These are phyloP conservation scores for Magnusiomyces magnusii DNA, from an alignment of 1,139 yeast species.

Conservation along the genomic window DNA sequence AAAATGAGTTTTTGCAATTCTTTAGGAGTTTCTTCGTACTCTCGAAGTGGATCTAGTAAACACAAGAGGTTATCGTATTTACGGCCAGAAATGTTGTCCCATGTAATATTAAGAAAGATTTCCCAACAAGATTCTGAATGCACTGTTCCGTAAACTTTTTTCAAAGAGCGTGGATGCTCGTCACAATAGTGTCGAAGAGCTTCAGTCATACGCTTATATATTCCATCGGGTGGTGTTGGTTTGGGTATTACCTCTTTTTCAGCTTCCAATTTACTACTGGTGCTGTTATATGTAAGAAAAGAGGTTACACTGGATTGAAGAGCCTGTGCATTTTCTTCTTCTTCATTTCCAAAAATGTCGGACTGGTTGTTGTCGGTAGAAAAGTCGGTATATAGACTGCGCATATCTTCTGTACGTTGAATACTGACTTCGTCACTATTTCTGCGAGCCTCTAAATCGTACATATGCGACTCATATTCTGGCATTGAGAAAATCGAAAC, in stretches of 20 bases:
- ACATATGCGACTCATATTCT: neutral
- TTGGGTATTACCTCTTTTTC: neutral
- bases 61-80: neutral
- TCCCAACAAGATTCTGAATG: neutral
- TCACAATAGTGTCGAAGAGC: neutral
- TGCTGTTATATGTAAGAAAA: neutral
- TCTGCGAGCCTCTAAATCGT: neutral
- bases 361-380: neutral
- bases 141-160: neutral
- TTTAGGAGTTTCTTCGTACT: neutral
- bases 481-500: neutral
- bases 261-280: neutral
- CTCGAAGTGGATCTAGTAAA: neutral
- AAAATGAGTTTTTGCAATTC: neutral
- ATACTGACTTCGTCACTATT: neutral
- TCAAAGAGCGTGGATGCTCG: neutral
- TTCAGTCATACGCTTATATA: neutral
- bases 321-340: neutral
- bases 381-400: neutral
- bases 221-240: neutral
- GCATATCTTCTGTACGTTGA: neutral
- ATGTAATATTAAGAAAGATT: neutral
- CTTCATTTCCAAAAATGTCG: neutral
- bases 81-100: neutral
- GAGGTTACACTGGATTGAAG: neutral